A percentile compares a stretch with the other conserved stretches of the same genome.
These are phyloP conservation scores for Xylaria acuta DNA, from an alignment of 495 filamentous ascomycete species.

Conservation along the genomic window DNA sequence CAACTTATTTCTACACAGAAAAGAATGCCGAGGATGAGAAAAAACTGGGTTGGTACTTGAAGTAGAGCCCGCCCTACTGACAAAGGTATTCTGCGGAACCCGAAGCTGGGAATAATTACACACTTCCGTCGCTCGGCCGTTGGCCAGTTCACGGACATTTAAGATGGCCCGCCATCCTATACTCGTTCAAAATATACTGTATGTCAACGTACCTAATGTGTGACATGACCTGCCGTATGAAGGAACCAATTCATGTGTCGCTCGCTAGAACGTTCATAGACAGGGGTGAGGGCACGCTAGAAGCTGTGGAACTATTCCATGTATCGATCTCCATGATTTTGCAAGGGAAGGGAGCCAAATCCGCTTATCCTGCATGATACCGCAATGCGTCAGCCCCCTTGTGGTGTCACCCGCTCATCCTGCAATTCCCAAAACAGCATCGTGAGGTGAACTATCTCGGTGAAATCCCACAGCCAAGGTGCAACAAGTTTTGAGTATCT, in stretches of 20 bases:
- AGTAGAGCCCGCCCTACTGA: not conserved
- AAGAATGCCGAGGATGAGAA: not conserved
- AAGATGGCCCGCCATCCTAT: not conserved
- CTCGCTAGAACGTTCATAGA: not conserved
- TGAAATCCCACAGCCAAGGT: slow-evolving; percentile 4
- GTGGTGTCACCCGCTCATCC: slow-evolving; percentile 13
- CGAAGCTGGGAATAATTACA: not conserved
- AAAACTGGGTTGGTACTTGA: not conserved
- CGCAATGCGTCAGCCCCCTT: slow-evolving; percentile 2
- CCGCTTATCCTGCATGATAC: not conserved
- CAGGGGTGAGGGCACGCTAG: slow-evolving; percentile 8
- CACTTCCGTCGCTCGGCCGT: not conserved
- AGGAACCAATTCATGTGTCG: not conserved
- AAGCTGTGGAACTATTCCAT: slow-evolving; percentile 11
- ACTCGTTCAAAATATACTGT: not conserved
- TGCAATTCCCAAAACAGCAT: slow-evolving; percentile 17
- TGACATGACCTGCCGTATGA: not conserved
- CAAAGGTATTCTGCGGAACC: not conserved
- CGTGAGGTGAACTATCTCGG: slow-evolving; percentile 13
- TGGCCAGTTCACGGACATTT: not conserved
- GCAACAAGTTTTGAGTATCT: not conserved
- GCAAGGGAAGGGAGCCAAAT: not conserved
- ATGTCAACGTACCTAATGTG: not conserved
- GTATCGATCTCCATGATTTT: not conserved
- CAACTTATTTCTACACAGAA: not conserved